A percentile compares a stretch with the other conserved stretches of the same genome.
Conservation (phyloP, 2,329 filamentous ascomycete species). For the Epichloe sibirici region DNA sequence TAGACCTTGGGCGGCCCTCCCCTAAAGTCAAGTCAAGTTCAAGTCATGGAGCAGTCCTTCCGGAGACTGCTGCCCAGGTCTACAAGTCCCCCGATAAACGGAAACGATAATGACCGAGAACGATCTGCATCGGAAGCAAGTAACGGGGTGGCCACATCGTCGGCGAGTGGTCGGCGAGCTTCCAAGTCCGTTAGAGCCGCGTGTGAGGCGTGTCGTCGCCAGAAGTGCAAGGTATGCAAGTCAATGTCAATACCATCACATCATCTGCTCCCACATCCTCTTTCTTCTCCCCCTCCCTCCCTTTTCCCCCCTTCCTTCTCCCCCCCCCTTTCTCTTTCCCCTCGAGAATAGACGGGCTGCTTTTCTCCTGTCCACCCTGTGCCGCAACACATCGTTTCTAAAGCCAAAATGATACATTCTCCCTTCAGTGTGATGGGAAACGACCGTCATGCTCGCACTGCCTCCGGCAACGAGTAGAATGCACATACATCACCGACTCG, state of each 20-base stretch:
- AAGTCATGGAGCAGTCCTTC: background rate
- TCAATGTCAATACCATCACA: background rate
- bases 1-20: background rate
- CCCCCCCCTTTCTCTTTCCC: background rate
- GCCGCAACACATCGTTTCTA: background rate
- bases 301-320: background rate
- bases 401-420: background rate
- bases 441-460: constrained; percentile 3
- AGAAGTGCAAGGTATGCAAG: constrained; percentile 3
- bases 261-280: no score
- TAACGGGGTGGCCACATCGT: background rate
- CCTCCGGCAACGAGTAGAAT: background rate
- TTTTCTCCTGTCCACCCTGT: no score
- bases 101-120: background rate
- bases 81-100: background rate
- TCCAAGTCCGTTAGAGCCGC: constrained; percentile 1
- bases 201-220: constrained; percentile 3
- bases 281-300: background rate
- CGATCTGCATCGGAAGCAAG: background rate
- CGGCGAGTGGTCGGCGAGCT: background rate
- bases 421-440: constrained; percentile 2
- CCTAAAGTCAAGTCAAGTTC: background rate
- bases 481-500: constrained; percentile 1
- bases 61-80: constrained; percentile 1
- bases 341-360: no score